A percentile compares a stretch with the other conserved stretches of the same genome.
Conservation (phyloP, 2,329 filamentous ascomycete species). For the Karstenula rhodostoma region DNA sequence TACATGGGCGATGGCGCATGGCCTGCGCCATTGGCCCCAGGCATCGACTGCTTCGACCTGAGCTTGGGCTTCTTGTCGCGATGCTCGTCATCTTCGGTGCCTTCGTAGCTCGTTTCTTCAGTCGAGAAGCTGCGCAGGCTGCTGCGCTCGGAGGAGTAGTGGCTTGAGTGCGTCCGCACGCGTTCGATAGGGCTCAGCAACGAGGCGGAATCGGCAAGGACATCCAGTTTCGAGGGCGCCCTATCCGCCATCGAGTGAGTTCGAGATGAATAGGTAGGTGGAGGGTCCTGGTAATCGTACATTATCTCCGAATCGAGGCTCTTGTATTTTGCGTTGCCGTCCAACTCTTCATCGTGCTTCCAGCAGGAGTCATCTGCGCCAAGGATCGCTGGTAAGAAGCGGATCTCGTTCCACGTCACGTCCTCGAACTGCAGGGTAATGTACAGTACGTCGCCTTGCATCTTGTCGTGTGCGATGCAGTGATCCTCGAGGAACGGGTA, state of each 20-base stretch:
- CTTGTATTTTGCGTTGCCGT: slow-evolving; percentile 47
- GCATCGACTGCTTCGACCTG: slow-evolving; percentile 46
- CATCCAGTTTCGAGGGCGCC: slow-evolving; percentile 48
- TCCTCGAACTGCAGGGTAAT: slow-evolving; percentile 51
- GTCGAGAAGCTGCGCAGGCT: slow-evolving; percentile 49
- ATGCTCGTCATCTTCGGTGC: slow-evolving; percentile 46
- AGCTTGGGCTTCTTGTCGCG: slow-evolving; percentile 52
- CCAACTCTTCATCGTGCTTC: slow-evolving; percentile 50
- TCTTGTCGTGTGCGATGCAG: slow-evolving; percentile 53
- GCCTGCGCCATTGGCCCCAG: slow-evolving; percentile 35
- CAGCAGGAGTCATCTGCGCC: slow-evolving; percentile 49
- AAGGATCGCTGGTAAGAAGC: slow-evolving; percentile 42
- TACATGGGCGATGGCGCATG: slow-evolving; percentile 45
- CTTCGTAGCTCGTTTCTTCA: slow-evolving; percentile 29
- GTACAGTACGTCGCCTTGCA: slow-evolving; percentile 52
- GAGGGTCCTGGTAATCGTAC: slow-evolving; percentile 54
- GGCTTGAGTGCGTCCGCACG: slow-evolving; percentile 30
- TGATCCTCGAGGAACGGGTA: slow-evolving; percentile 52
- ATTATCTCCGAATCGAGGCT: slow-evolving; percentile 51
- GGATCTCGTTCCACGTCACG: slow-evolving; percentile 51
- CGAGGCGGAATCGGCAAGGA: slow-evolving; percentile 48
- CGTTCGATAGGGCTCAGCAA: slow-evolving; percentile 46
- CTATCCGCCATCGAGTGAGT: slow-evolving; percentile 50
- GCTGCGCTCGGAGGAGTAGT: slow-evolving; percentile 45
- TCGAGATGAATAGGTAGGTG: slow-evolving; percentile 53